Evolutionary conservation across 2,329 filamentous ascomycete species (phyloP).

Genomic region (Penicillium vulpinum): DNA sequence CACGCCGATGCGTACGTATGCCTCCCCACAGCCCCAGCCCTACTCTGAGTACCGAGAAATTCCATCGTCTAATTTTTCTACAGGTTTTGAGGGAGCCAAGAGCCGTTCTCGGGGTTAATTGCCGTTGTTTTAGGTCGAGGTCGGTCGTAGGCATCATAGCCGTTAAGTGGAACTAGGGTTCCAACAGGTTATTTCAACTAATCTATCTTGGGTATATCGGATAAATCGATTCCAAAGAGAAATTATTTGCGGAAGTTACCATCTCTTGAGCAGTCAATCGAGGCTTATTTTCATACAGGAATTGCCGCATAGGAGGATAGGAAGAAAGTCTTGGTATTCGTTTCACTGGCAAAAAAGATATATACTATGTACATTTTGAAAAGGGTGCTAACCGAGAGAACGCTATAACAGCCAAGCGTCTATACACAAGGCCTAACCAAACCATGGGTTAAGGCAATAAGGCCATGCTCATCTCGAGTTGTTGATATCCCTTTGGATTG

Average conservation of each 20-base stretch:
- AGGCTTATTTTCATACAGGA: neutral
- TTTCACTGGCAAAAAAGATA: neutral
- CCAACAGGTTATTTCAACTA: neutral
- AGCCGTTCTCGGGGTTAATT: neutral
- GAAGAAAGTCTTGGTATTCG: conserved; percentile 5
- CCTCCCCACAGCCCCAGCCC: conserved; percentile 2
- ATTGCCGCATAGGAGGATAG: neutral
- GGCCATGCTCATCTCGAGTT: conserved; percentile 15
- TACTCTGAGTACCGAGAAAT: neutral
- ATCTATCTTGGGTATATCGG: no score
- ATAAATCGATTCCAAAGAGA: neutral
- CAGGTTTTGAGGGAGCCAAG: no score
- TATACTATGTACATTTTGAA: conserved; percentile 9
- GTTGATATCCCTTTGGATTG: conserved; percentile 16
- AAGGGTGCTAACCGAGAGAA: neutral
- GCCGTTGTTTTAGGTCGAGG: neutral
- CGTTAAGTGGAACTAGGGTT: no score
- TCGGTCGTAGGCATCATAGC: neutral
- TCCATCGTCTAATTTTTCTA: neutral
- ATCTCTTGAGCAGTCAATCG: neutral
- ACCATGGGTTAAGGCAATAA: neutral
- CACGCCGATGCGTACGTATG: conserved; percentile 1
- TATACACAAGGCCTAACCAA: neutral
- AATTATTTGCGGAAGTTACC: neutral
- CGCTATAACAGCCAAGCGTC: neutral